Conservation (phyloP, 331 rosid species). For the Acacia pycnantha region DNA sequence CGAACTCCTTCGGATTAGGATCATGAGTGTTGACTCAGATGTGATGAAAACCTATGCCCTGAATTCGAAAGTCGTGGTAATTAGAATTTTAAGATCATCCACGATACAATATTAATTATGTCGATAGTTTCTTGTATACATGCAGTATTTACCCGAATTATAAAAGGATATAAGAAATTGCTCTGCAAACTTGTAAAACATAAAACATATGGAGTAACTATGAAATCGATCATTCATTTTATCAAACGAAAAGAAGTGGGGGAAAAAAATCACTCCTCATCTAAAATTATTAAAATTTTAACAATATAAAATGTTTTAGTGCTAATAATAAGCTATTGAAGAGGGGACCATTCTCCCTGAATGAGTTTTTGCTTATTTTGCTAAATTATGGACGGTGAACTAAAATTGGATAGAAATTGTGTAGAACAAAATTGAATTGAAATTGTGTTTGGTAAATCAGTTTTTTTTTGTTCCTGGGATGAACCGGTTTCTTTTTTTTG, state of each 20-base stretch:
- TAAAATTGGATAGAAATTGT: no score
- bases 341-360: background rate
- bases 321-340: background rate
- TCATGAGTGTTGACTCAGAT: background rate
- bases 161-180: background rate
- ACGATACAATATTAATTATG: background rate
- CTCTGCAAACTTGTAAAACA: background rate
- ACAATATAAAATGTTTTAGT: background rate
- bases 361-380: no score
- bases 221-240: background rate
- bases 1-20: slow-evolving; percentile 6
- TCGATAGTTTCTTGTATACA: background rate
- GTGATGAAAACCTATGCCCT: background rate
- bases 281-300: background rate
- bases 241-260: no score
- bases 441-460: no score
- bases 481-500: no score
- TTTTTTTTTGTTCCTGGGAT: no score
- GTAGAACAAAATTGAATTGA: no score
- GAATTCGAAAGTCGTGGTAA: background rate
- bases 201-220: background rate
- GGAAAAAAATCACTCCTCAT: background rate
- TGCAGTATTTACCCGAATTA: background rate
- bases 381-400: background rate
- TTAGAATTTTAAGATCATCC: no score